These are phyloP conservation scores for Blastobotrys serpentis DNA, from an alignment of 1,139 yeast genomes.

Conservation along the genomic window DNA sequence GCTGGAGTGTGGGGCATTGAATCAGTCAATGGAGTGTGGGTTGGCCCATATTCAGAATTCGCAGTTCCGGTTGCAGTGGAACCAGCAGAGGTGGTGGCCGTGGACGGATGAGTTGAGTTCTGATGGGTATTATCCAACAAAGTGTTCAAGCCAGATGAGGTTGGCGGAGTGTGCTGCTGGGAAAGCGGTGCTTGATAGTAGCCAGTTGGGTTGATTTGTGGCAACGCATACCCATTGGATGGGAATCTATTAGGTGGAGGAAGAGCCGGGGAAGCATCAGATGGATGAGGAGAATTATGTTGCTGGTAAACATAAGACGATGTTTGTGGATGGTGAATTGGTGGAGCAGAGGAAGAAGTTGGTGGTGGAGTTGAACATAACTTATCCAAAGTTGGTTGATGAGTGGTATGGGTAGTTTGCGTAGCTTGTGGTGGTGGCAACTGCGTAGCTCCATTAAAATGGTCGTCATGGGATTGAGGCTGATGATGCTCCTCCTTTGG, in stretches of 20 bases:
- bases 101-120: not conserved
- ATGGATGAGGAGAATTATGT: constrained; percentile 3
- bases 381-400: constrained; percentile 8
- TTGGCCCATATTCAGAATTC: constrained; percentile 19
- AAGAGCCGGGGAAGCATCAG: constrained; percentile 9
- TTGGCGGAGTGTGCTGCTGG: constrained; percentile 3
- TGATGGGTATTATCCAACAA: not conserved
- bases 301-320: constrained; percentile 4
- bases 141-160: constrained; percentile 1
- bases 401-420: constrained; percentile 1
- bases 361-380: constrained; percentile 10
- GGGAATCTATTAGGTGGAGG: constrained; percentile 9
- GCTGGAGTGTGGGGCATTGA: constrained; percentile 27
- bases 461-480: not conserved
- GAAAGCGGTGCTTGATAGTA: constrained; percentile 13
- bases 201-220: constrained; percentile 20
- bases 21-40: constrained; percentile 28
- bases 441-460: not conserved
- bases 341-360: not conserved
- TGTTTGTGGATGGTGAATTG: constrained; percentile 6
- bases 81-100: constrained; percentile 2
- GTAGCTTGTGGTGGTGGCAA: not conserved
- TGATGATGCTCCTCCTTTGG: constrained; percentile 7
- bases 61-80: constrained; percentile 6
- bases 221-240: constrained; percentile 14